phyloP scores from a whole-genome alignment of 1,284 basidiomycete genomes.

The Tausonia pullulans region DNA sequence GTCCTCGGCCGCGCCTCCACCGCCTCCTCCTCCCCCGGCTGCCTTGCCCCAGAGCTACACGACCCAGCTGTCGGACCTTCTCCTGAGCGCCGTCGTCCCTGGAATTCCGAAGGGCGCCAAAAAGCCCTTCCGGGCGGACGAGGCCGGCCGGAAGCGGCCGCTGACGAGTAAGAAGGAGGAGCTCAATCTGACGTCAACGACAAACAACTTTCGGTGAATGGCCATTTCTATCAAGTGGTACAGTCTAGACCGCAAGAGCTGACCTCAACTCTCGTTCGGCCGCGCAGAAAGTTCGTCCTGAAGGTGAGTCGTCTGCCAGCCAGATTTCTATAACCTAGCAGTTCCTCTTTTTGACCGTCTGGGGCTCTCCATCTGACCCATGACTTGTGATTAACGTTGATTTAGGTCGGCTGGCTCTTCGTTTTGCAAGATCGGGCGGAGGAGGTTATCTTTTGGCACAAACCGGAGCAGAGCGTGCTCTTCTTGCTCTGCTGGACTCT shows the following conservation, averaged over 20 bases:
- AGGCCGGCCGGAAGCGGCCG: neutral
- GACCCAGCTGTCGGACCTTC: conserved; percentile 12
- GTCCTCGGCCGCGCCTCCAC: neutral
- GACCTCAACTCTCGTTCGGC: neutral
- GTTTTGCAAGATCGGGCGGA: conserved; percentile 35
- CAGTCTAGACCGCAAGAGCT: too few relatives aligned
- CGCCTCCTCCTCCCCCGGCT: neutral
- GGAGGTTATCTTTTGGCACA: conserved; percentile 36
- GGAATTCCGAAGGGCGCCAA: conserved; percentile 10
- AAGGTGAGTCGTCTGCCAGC: neutral
- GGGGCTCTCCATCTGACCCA: neutral
- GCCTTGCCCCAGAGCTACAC: conserved; percentile 12
- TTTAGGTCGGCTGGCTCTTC: conserved; percentile 33
- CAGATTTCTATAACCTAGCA: too few relatives aligned
- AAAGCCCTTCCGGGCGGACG: neutral
- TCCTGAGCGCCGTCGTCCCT: conserved; percentile 14
- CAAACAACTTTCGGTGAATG: conserved; percentile 13
- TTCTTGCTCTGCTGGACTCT: conserved; percentile 33
- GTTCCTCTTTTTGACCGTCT: too few relatives aligned
- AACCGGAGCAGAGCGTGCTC: conserved; percentile 33
- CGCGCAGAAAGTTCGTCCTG: conserved; percentile 8
- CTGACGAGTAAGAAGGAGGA: conserved; percentile 10
- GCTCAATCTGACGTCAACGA: conserved; percentile 15
- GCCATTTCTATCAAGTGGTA: neutral
- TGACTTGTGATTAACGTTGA: too few relatives aligned